Conservation (phyloP, 2,329 filamentous ascomycete genomes). For the Monilinia polystroma region DNA sequence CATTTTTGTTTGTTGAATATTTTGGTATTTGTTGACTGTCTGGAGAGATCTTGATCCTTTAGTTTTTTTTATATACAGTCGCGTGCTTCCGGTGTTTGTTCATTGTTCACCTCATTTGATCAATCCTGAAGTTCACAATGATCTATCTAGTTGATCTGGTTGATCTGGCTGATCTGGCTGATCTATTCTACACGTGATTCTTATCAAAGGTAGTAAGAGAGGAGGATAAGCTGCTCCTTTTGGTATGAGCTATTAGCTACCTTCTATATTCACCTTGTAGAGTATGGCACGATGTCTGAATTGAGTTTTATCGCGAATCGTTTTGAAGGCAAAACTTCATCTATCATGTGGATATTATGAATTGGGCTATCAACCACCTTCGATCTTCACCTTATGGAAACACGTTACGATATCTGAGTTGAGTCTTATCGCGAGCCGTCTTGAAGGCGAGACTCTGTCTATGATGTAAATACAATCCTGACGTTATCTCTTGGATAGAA, state of each 20-base stretch:
- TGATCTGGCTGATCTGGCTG: neutral
- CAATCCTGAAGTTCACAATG: neutral
- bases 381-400: neutral
- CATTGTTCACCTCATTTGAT: neutral
- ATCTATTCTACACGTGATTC: neutral
- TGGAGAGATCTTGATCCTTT: neutral
- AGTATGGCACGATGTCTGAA: too few relatives aligned
- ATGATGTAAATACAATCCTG: neutral
- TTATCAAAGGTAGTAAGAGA: neutral
- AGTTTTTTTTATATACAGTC: neutral
- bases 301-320: neutral
- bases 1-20: neutral
- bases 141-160: neutral
- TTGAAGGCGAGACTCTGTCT: neutral
- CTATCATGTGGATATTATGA: neutral
- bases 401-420: neutral
- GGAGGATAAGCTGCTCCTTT: neutral
- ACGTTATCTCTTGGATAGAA: too few relatives aligned
- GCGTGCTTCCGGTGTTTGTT: neutral
- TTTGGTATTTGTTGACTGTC: neutral
- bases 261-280: neutral
- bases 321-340: slow-evolving; percentile 3
- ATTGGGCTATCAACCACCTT: neutral
- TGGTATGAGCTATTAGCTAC: neutral
- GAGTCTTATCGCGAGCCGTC: neutral